phyloP scores from a whole-genome alignment of 768 basidiomycete genomes.

The Pisolithus orientalis region DNA sequence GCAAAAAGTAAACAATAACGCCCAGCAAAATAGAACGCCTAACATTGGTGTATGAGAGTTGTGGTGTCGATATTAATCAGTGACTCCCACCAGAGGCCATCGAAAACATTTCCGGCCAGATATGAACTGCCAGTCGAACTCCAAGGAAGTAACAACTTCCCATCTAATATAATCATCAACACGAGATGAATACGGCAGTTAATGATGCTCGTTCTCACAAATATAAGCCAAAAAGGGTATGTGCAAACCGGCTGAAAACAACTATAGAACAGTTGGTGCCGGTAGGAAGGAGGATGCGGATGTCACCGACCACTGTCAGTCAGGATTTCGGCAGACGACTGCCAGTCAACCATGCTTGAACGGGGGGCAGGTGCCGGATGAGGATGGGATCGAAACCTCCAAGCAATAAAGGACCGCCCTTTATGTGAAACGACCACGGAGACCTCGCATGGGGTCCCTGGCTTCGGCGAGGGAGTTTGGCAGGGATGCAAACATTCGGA shows the following conservation, averaged over 20 bases:
- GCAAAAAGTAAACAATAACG: slow-evolving; percentile 62
- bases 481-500: slow-evolving; percentile 1
- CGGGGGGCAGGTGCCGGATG: not conserved
- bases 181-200: slow-evolving; percentile 6
- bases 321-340: slow-evolving; percentile 39
- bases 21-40: slow-evolving; percentile 68
- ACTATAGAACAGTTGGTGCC: slow-evolving; percentile 11
- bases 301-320: slow-evolving; percentile 39
- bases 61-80: not conserved
- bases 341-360: slow-evolving; percentile 51
- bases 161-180: slow-evolving; percentile 35
- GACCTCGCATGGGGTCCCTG: slow-evolving; percentile 2
- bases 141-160: slow-evolving; percentile 58
- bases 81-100: slow-evolving; percentile 56
- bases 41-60: not conserved
- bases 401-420: not conserved
- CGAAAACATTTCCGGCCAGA: slow-evolving; percentile 49
- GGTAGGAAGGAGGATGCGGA: not conserved
- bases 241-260: slow-evolving; percentile 49
- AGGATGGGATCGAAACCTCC: not conserved
- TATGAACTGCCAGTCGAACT: slow-evolving; percentile 61
- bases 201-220: slow-evolving; percentile 34
- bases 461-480: slow-evolving; percentile 16
- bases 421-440: not conserved
- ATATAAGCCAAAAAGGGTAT: slow-evolving; percentile 53